Percentiles rank a stretch among this genome's conserved stretches.
Conservation (phyloP, 2,329 filamentous ascomycete genomes). For the Madurella fahalii region DNA sequence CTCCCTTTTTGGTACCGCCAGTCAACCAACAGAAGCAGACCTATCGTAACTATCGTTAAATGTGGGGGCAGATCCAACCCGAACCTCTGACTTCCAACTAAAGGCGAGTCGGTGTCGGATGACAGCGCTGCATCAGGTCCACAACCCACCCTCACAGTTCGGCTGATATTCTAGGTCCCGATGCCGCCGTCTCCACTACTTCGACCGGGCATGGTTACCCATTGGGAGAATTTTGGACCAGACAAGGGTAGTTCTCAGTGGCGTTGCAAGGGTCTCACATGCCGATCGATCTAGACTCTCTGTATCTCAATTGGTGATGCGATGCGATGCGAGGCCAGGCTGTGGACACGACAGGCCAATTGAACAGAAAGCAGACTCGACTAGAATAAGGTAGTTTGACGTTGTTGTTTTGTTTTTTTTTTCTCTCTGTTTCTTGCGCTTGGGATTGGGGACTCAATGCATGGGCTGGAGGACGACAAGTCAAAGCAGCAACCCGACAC, state of each 20-base stretch:
- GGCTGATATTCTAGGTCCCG: neutral
- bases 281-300: neutral
- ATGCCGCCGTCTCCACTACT: neutral
- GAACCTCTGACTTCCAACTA: too few species aligned
- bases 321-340: neutral
- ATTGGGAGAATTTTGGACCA: neutral
- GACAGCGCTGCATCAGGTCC: too few species aligned
- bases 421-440: neutral
- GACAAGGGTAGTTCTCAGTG: neutral
- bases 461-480: neutral
- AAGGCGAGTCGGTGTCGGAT: too few species aligned
- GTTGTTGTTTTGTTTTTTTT: neutral
- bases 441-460: neutral
- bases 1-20: too few species aligned
- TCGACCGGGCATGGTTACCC: neutral
- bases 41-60: too few species aligned
- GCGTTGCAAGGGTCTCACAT: neutral
- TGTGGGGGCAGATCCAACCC: too few species aligned
- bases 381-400: neutral
- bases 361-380: neutral
- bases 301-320: neutral
- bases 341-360: neutral
- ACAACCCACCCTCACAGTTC: neutral
- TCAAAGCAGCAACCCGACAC: neutral
- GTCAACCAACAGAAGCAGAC: too few species aligned